Percentiles rank a stretch among this genome's conserved stretches.
phyloP scores from a whole-genome alignment of 352 stramenopile species.

The Saprolegnia diclina region DNA sequence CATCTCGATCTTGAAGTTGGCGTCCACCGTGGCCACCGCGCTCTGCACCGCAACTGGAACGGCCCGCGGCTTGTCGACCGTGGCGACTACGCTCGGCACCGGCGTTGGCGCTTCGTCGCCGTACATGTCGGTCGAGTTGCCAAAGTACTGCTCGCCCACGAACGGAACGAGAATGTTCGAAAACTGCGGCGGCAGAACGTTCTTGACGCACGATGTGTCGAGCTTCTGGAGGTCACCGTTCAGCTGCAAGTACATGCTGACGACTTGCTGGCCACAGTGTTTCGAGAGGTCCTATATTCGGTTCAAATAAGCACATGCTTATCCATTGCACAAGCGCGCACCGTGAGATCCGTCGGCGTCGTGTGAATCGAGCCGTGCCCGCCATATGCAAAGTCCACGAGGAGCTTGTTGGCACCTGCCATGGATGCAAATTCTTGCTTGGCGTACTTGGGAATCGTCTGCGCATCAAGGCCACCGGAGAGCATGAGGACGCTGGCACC shows the following conservation, averaged over 20 bases:
- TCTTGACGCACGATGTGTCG: constrained; percentile 31
- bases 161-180: not conserved
- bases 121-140: constrained; percentile 5
- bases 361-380: constrained; percentile 35
- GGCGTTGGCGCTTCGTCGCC: not conserved
- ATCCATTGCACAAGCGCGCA: too few species aligned
- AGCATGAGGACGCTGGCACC: constrained; percentile 35
- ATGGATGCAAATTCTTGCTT: too few species aligned
- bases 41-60: not conserved
- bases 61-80: not conserved
- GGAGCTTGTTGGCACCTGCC: constrained; percentile 35
- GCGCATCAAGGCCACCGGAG: constrained; percentile 34
- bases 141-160: not conserved
- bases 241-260: constrained; percentile 23
- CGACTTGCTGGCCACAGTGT: constrained; percentile 28
- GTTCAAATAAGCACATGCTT: too few species aligned
- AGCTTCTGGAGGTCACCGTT: constrained; percentile 29
- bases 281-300: constrained; percentile 9
- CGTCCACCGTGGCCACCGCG: not conserved
- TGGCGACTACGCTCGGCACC: not conserved
- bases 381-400: constrained; percentile 42
- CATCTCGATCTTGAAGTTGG: not conserved
- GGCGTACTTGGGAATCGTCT: constrained; percentile 40
- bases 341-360: constrained; percentile 27
- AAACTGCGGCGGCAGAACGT: constrained; percentile 10